A percentile compares a stretch with the other conserved stretches of the same genome.
phyloP scores from a whole-genome alignment of 1,284 basidiomycete species.

The Trametes hirsuta region DNA sequence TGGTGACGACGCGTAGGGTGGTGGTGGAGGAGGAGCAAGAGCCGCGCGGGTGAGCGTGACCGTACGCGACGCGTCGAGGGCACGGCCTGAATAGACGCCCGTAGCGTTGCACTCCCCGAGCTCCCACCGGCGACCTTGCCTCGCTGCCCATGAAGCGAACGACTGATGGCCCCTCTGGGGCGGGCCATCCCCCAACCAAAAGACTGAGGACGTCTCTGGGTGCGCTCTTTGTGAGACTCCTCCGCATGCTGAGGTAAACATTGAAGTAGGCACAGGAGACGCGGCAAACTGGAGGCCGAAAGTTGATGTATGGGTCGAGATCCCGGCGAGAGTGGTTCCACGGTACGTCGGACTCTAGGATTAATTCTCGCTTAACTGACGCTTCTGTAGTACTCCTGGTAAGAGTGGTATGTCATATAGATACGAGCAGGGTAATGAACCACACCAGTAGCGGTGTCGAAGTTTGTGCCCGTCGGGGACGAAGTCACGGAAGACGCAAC shows the following conservation, averaged over 20 bases:
- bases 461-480: constrained; percentile 17
- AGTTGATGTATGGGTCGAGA: constrained; percentile 6
- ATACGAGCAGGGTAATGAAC: background rate
- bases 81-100: background rate
- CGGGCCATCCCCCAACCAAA: too few relatives aligned
- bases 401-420: background rate
- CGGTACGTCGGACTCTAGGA: background rate
- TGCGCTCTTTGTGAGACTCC: background rate
- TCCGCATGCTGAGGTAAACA: background rate
- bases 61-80: constrained; percentile 23
- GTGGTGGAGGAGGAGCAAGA: constrained; percentile 5
- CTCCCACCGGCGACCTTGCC: background rate
- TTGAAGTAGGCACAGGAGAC: background rate
- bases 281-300: background rate
- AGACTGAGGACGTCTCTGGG: background rate
- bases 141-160: too few relatives aligned
- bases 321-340: background rate
- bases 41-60: constrained; percentile 19
- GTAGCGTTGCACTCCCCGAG: background rate
- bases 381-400: background rate
- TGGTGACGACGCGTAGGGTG: constrained; percentile 28
- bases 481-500: constrained; percentile 42
- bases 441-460: background rate
- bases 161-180: too few relatives aligned
- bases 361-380: background rate